Evolutionary conservation across 495 filamentous ascomycete genomes (phyloP).

Genomic region (Neurospora sp.): DNA sequence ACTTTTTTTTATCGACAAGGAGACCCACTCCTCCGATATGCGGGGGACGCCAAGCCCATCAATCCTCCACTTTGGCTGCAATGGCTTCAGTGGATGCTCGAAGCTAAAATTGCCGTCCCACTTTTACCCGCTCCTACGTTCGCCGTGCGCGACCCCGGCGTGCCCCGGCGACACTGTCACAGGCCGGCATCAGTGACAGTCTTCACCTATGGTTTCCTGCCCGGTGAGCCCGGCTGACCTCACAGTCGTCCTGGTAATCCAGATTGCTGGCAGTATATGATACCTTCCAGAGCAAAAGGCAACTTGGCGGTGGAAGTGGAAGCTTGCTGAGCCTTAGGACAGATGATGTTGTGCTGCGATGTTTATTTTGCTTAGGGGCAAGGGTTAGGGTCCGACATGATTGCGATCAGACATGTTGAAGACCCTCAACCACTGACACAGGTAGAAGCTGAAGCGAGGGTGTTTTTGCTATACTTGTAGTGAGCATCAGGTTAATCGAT

Average conservation of each 20-base stretch:
- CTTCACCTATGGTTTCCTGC: not conserved
- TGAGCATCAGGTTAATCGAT: not conserved
- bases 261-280: not conserved
- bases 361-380: not conserved
- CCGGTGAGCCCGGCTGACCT: not conserved
- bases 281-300: not conserved
- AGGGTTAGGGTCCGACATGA: not conserved
- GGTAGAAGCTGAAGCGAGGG: too few relatives aligned
- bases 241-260: not conserved
- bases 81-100: not conserved
- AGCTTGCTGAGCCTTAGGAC: not conserved
- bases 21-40: not conserved
- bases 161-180: not conserved
- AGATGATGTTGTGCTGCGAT: not conserved
- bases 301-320: not conserved
- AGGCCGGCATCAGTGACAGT: not conserved
- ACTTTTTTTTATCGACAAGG: not conserved
- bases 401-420: not conserved
- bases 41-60: not conserved
- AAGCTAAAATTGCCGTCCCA: conserved; percentile 7
- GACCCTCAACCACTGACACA: not conserved
- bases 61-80: not conserved
- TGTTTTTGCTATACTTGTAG: too few relatives aligned
- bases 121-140: conserved; percentile 15
- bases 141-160: not conserved